Conservation (phyloP, 2,329 filamentous ascomycete genomes). For the Emergomyces orientalis region DNA sequence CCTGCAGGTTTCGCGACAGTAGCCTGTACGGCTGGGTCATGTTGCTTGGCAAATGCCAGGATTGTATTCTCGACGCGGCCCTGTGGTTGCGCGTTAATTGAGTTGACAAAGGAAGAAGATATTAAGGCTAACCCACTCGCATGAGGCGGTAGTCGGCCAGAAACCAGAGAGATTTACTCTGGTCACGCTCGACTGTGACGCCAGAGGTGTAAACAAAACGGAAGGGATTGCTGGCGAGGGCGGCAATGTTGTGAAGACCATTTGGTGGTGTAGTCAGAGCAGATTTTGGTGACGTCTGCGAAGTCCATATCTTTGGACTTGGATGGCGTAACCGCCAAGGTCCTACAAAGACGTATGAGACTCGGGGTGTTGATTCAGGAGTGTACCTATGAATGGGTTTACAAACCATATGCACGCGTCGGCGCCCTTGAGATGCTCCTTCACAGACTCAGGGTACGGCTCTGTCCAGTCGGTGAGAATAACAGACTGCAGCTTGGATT, state of each 20-base stretch:
- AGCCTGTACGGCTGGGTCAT: background rate
- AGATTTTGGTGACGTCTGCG: background rate
- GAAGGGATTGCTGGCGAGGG: constrained; percentile 16
- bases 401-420: constrained; percentile 40
- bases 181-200: constrained; percentile 32
- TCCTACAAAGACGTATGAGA: background rate
- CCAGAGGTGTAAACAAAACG: constrained; percentile 37
- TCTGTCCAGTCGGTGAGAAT: constrained; percentile 45
- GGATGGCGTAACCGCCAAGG: background rate
- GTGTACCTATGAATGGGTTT: background rate
- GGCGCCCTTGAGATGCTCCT: constrained; percentile 34
- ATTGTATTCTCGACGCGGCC: background rate
- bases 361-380: background rate
- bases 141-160: constrained; percentile 21
- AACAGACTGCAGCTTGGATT: constrained; percentile 44
- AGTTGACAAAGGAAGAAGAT: background rate
- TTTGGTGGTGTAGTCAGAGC: background rate
- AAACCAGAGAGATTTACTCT: constrained; percentile 32
- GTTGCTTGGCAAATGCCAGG: background rate
- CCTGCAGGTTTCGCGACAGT: background rate
- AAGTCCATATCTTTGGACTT: background rate
- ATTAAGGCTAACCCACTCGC: constrained; percentile 17
- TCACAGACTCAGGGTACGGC: constrained; percentile 39
- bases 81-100: background rate
- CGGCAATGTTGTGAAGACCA: background rate